Evolutionary conservation across 176 grass and related monocot genomes (phyloP), one percentile per base, ranked within the genome.

Genomic region (Pharus latifolius): DNA sequence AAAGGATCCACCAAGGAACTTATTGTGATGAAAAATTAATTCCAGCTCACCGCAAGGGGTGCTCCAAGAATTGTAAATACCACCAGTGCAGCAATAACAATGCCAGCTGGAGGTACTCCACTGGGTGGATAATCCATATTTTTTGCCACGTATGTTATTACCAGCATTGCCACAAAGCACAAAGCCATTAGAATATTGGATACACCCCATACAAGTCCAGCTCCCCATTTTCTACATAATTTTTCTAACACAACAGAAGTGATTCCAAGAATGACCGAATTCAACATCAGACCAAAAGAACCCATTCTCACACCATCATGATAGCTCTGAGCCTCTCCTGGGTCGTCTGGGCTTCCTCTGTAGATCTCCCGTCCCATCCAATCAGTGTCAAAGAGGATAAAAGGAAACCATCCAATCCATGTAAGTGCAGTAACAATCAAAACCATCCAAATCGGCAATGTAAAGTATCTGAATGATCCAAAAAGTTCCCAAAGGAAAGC

Each of bases 291-390:
- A 70, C 84, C 90, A 56, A 82, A 86, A 46, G 87, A 81, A 49
- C 89, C 95, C 95, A 94, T 94, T 60, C 90, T 85, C 64, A 91
- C 95, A 74, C 95, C 95, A 65, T 69, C 56, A 60, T 94, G 90
- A 72, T 99, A 94, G 16, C 27, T 66, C 52, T 85, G 78, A 17
- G 41, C 78, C 46, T 76, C 64, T 37, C 44, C 70, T 28, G 91
- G 87, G 69, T 74, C 62, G 10, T 82, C 78, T 46, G 89, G 89
- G 60, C 86, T 82, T 51, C 95, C 87, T 28, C 80, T 73, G 33
- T 91, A 99, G 49, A 99, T 93, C 65, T 99, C 90, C 23, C 87
- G 81, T 13, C 95, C 95, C 89, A 99, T 90, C 90, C 90, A 99
- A 83, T 99, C 95, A 24, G 87, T 99, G 41, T 99, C 82, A 55